Percentiles rank a stretch among this genome's conserved stretches.
Conservation (phyloP, 1,284 basidiomycete species). For the Malassezia vespertilionis region DNA sequence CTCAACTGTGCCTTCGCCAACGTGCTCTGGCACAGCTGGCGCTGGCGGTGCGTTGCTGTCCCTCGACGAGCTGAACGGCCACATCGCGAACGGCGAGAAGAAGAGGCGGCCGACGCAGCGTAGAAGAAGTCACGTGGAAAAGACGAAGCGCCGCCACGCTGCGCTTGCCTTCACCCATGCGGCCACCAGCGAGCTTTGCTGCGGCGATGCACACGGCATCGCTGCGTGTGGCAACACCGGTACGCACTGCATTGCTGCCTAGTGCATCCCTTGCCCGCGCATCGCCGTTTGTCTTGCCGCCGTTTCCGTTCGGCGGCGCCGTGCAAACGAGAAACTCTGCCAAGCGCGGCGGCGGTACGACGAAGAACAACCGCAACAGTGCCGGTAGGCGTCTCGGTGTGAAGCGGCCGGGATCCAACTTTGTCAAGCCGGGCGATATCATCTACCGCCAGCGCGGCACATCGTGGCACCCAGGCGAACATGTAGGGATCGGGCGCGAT, state of each 20-base stretch:
- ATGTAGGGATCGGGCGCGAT: constrained; percentile 41
- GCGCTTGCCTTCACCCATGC: no score
- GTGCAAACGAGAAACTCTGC: constrained; percentile 46
- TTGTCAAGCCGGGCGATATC: constrained; percentile 40
- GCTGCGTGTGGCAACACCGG: constrained; percentile 25
- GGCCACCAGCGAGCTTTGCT: not conserved
- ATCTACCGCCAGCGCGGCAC: constrained; percentile 44
- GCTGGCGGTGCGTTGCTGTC: constrained; percentile 1
- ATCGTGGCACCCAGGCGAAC: constrained; percentile 42
- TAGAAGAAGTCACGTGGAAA: not conserved
- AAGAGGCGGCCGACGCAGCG: not conserved
- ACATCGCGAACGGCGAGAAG: constrained; percentile 6
- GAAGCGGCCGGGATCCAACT: constrained; percentile 39
- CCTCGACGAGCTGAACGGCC: constrained; percentile 13
- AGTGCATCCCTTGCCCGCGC: constrained; percentile 5
- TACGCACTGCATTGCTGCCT: constrained; percentile 5
- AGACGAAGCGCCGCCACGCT: not conserved
- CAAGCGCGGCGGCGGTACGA: constrained; percentile 44
- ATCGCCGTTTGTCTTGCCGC: constrained; percentile 18
- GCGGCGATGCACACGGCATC: constrained; percentile 20
- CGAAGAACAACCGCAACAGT: constrained; percentile 46
- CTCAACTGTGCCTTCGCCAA: not conserved
- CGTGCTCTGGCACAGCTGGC: not conserved
- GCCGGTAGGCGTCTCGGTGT: constrained; percentile 44
- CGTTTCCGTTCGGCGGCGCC: constrained; percentile 35